These are phyloP conservation scores for Amyloporia xantha DNA, from an alignment of 768 basidiomycete genomes.

Conservation along the genomic window DNA sequence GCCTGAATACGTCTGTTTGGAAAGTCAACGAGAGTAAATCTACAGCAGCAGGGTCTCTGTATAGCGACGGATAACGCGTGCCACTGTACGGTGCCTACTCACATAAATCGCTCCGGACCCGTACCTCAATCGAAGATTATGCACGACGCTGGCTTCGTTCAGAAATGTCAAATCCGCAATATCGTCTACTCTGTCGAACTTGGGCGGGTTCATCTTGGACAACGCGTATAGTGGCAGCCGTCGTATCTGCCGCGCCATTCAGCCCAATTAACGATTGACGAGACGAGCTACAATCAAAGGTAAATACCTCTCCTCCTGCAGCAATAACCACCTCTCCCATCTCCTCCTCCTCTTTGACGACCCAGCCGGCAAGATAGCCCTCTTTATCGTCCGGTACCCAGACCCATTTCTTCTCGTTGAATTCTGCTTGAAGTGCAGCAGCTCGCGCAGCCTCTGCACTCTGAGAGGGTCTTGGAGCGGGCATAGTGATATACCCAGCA, in stretches of 20 bases:
- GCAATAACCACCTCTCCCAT: conserved; percentile 81
- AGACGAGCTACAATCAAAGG: too few relatives aligned
- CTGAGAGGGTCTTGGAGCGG: conserved; percentile 31
- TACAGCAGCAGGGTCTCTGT: background rate
- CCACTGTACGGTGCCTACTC: background rate
- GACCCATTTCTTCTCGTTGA: conserved; percentile 98
- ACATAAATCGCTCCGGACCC: conserved; percentile 91
- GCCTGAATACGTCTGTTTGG: conserved; percentile 82
- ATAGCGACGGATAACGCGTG: too few relatives aligned
- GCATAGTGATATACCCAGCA: conserved; percentile 20
- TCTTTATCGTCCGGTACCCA: conserved; percentile 93
- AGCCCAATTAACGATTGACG: background rate
- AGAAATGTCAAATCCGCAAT: conserved; percentile 97
- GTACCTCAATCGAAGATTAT: conserved; percentile 89
- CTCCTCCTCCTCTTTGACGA: conserved; percentile 80
- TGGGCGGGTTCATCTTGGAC: conserved; percentile 97
- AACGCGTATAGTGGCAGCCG: conserved; percentile 72
- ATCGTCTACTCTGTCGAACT: conserved; percentile 96
- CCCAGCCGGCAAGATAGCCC: conserved; percentile 94
- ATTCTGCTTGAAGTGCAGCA: conserved; percentile 89
- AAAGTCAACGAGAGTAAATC: background rate
- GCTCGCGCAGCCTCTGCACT: conserved; percentile 67
- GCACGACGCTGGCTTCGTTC: conserved; percentile 98
- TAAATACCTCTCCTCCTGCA: conserved; percentile 67
- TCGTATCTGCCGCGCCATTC: conserved; percentile 38